phyloP scores from a whole-genome alignment of 768 basidiomycete genomes.

The Lactifluus pinguis region DNA sequence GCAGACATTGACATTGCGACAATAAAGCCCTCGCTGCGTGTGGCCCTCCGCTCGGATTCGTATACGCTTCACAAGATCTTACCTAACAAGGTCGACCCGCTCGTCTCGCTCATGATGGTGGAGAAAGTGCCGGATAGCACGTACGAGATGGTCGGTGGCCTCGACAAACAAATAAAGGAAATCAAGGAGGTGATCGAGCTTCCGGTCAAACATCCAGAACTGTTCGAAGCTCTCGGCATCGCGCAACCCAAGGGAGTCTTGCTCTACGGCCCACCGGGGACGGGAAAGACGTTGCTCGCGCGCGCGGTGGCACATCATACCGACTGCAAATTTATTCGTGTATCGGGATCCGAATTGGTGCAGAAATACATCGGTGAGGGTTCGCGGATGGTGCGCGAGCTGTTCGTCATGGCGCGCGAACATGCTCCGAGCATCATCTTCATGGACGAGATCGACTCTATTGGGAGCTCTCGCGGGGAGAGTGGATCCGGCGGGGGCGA shows the following conservation, averaged over 20 bases:
- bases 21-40: slow-evolving; percentile 80
- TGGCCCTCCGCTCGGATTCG: slow-evolving; percentile 92
- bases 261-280: slow-evolving; percentile 92
- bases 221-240: slow-evolving; percentile 93
- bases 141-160: slow-evolving; percentile 98
- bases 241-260: slow-evolving; percentile 96
- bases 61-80: slow-evolving; percentile 96
- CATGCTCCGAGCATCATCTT: slow-evolving; percentile 98
- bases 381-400: slow-evolving; percentile 89
- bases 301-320: slow-evolving; percentile 96
- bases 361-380: slow-evolving; percentile 99
- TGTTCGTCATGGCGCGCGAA: slow-evolving; percentile 97
- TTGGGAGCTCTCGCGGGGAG: slow-evolving; percentile 87
- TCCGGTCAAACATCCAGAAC: slow-evolving; percentile 91
- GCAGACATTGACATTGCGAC: slow-evolving; percentile 71
- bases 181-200: slow-evolving; percentile 99
- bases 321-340: slow-evolving; percentile 95
- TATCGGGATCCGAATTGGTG: slow-evolving; percentile 87
- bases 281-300: slow-evolving; percentile 91
- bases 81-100: slow-evolving; percentile 95
- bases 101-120: slow-evolving; percentile 99
- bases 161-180: slow-evolving; percentile 97
- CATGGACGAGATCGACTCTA: slow-evolving; percentile 99
- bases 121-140: slow-evolving; percentile 99
- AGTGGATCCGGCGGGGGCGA: slow-evolving; percentile 54